phyloP scores from a whole-genome alignment of 345 rosid genomes.

The Hibiscus mutabilis region DNA sequence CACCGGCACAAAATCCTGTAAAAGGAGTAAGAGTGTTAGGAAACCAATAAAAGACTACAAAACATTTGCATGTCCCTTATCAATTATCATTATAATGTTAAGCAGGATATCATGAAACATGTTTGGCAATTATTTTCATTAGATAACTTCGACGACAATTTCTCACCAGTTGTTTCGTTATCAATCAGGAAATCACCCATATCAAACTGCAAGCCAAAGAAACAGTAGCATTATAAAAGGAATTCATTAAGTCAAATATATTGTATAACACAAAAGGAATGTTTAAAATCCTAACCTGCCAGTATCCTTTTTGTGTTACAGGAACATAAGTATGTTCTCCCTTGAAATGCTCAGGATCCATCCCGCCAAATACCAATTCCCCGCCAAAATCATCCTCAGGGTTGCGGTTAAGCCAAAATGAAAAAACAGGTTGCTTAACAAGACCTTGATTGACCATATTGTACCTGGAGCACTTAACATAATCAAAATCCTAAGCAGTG shows the following conservation, averaged over 20 bases:
- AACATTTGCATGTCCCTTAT: background rate
- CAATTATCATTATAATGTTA: background rate
- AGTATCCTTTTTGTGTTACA: constrained; percentile 53
- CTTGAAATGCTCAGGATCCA: constrained; percentile 52
- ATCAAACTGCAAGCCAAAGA: constrained; percentile 47
- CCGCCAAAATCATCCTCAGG: constrained; percentile 58
- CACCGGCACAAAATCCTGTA: constrained; percentile 44
- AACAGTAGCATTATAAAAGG: background rate
- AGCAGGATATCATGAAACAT: background rate
- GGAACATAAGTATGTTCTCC: constrained; percentile 68
- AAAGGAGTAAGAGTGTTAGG: background rate
- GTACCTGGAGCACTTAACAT: constrained; percentile 37
- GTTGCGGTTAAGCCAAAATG: constrained; percentile 75
- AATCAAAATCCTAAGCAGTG: constrained; percentile 4
- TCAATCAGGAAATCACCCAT: constrained; percentile 61
- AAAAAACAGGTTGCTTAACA: constrained; percentile 53
- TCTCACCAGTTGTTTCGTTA: constrained; percentile 51
- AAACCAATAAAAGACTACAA: background rate
- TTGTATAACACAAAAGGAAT: background rate
- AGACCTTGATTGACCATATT: constrained; percentile 68
- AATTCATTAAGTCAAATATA: background rate
- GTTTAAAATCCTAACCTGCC: constrained; percentile 52
- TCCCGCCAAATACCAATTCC: constrained; percentile 65
- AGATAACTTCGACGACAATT: background rate
- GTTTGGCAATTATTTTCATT: background rate